Conservation (phyloP, 2,329 filamentous ascomycete genomes). For the Aspergillus piperis region DNA sequence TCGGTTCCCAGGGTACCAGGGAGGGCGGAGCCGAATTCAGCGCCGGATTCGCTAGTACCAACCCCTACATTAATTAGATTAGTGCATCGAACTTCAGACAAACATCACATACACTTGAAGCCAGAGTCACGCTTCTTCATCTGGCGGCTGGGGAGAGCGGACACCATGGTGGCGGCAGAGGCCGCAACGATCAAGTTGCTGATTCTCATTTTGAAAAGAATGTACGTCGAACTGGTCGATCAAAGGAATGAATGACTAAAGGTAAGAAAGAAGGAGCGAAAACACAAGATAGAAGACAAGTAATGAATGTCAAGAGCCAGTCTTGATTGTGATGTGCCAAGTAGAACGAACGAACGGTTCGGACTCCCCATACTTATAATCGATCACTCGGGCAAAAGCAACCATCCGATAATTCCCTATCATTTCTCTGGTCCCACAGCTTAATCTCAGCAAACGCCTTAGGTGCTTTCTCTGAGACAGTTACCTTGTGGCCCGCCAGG, state of each 20-base stretch:
- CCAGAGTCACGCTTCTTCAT: conserved; percentile 30
- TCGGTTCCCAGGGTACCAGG: conserved; percentile 61
- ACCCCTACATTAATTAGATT: conserved; percentile 20
- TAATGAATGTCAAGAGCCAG: conserved; percentile 16
- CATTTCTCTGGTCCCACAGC: conserved; percentile 2
- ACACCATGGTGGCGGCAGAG: conserved; percentile 30
- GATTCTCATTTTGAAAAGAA: conserved; percentile 34
- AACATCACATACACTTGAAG: conserved; percentile 26
- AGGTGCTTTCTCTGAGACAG: conserved; percentile 8
- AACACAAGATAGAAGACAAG: conserved; percentile 10
- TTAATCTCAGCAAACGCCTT: conserved; percentile 3
- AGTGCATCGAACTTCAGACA: neutral
- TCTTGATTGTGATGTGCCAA: conserved; percentile 13
- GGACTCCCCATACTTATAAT: conserved; percentile 6
- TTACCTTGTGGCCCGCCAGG: neutral
- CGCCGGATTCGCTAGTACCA: conserved; percentile 59
- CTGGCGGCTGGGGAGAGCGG: conserved; percentile 27
- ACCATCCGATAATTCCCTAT: neutral
- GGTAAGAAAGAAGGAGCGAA: conserved; percentile 11
- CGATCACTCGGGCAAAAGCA: neutral
- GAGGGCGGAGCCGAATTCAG: conserved; percentile 63
- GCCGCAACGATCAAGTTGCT: conserved; percentile 32
- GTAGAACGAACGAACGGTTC: conserved; percentile 5
- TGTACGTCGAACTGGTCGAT: conserved; percentile 28
- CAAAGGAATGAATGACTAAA: conserved; percentile 17